Evolutionary conservation across 1,284 basidiomycete species (phyloP).

Genomic region (Moesziomyces globuligerus): DNA sequence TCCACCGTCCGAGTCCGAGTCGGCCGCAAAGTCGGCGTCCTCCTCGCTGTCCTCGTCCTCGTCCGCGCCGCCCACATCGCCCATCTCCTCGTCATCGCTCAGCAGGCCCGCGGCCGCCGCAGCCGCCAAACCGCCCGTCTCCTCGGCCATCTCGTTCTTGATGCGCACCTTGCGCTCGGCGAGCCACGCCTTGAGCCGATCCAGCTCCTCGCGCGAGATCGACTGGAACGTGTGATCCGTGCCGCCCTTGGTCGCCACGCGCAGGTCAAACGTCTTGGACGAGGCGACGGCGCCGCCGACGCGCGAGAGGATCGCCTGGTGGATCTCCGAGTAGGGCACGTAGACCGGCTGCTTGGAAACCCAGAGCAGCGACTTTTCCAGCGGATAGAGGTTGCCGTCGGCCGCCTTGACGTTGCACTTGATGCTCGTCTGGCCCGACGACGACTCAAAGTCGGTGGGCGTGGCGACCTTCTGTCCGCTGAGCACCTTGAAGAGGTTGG

Average conservation of each 20-base stretch:
- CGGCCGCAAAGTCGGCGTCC: constrained; percentile 87
- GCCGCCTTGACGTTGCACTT: constrained; percentile 98
- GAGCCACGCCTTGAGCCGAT: constrained; percentile 83
- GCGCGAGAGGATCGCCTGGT: constrained; percentile 89
- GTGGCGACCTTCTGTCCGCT: constrained; percentile 89
- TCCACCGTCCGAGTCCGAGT: constrained; percentile 56
- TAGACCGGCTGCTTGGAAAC: constrained; percentile 95
- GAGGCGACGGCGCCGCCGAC: constrained; percentile 90
- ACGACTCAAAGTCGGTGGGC: constrained; percentile 68
- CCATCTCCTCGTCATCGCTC: constrained; percentile 74
- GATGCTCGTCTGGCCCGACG: constrained; percentile 73
- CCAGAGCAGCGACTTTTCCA: constrained; percentile 98
- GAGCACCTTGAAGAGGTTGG: constrained; percentile 89
- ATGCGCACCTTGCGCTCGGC: constrained; percentile 89
- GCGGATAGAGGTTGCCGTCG: constrained; percentile 95
- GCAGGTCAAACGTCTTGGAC: constrained; percentile 93
- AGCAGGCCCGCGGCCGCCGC: constrained; percentile 76
- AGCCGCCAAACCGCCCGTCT: constrained; percentile 63
- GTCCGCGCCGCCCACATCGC: constrained; percentile 71
- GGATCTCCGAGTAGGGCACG: constrained; percentile 89
- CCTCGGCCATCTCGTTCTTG: constrained; percentile 97
- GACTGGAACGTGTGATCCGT: constrained; percentile 79
- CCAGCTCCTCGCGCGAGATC: constrained; percentile 95
- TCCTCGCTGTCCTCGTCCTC: constrained; percentile 68
- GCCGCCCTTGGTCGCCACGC: constrained; percentile 82